These are phyloP conservation scores for Plasmopara muralis DNA, from an alignment of 352 stramenopile genomes.

Conservation along the genomic window DNA sequence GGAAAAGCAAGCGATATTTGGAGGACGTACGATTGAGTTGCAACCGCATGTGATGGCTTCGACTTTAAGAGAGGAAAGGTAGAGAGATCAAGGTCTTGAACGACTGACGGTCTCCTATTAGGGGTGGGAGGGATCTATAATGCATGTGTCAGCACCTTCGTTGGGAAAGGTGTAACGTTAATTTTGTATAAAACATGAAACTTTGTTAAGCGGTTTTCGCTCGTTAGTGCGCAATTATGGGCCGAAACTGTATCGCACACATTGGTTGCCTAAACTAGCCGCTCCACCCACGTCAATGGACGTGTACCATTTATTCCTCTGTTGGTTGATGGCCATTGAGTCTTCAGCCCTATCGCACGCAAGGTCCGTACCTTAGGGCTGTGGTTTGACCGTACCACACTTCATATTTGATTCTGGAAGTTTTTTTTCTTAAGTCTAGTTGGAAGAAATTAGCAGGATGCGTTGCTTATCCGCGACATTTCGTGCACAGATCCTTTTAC, in stretches of 20 bases:
- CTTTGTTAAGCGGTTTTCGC: not conserved
- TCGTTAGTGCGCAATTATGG: not conserved
- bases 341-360: not conserved
- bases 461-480: no score
- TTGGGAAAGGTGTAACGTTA: constrained; percentile 10
- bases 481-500: no score
- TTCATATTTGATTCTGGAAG: no score
- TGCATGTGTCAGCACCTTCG: constrained; percentile 4
- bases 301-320: not conserved
- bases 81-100: constrained; percentile 4
- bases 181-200: not conserved
- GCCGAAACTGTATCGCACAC: not conserved
- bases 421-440: no score
- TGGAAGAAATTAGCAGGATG: no score
- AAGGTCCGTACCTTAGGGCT: not conserved
- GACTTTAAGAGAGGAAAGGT: constrained; percentile 1
- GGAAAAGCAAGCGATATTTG: constrained; percentile 31
- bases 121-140: not conserved
- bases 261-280: not conserved
- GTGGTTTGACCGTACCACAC: no score
- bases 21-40: constrained; percentile 27
- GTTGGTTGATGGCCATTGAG: not conserved
- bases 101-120: constrained; percentile 9
- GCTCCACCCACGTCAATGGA: not conserved
- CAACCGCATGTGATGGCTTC: constrained; percentile 26